Base-by-base conservation (phyloP, 768 basidiomycete genomes). In the Kwoniella sp. region DNA sequence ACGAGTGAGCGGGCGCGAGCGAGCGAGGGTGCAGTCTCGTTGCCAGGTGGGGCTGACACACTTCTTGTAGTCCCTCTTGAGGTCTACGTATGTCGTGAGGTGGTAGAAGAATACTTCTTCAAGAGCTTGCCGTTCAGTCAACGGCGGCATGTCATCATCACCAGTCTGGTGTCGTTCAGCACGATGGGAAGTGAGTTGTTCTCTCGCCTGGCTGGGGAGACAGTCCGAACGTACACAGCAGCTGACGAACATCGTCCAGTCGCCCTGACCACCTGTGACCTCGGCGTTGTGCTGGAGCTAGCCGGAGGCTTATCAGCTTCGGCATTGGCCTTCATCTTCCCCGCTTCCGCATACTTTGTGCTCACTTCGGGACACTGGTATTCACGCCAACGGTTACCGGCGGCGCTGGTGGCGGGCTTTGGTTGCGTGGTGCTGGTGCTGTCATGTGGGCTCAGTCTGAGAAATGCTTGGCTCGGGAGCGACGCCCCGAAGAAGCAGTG, bases 261-360 rank as follows among this genome's bases (percentile, higher is more conserved):
- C 53, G 83, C 93, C 4, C 79, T 96, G 48, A 79, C 91, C 51
- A 96, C 93, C 1, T 95, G 91, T 70, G 93, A 99, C 73, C 81
- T 99, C 12, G 95, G 95, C n/a, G 86, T 96, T 38, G 95, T 93
- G 77, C 84, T 99, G 32, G 95, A 99, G 77, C 87, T 99, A 37
- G 92, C 91, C 0, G 95, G 95, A n/a, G 93, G 93, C n/a, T 81
- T 88, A 4, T 75, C 73, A 12, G 76, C 77, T 1, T 75, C 90
- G 0, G 83, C 89, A 0, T 80, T 96, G 9, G 93, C 93, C 3
- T 96, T 85, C 76, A 90, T 96, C 40, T 76, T 74, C 52, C 74
- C 74, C 10, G 74, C 74, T 3, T 50, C 50, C n/a, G 69, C 70
- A 25, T 76, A 70, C 42, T 60, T 62, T 49, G 50, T 60, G 14